Conservation (phyloP, 371 early-diverging fungal genomes). For the Mortierella sp. region DNA sequence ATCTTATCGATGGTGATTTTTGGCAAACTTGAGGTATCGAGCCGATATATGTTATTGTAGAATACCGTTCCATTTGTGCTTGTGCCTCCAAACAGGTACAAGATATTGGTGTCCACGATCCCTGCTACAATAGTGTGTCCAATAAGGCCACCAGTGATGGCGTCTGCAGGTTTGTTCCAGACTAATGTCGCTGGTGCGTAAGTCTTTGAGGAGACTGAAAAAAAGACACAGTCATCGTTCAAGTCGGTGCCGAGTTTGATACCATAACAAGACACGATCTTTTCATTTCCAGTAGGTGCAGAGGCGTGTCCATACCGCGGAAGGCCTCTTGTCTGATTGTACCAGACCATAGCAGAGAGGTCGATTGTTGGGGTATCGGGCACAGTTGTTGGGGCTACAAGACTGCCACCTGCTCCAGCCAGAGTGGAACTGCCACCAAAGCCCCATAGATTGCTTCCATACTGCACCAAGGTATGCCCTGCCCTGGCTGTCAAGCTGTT, state of each 20-base stretch:
- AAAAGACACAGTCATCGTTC: slow-evolving; percentile 21
- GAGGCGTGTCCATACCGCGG: slow-evolving; percentile 40
- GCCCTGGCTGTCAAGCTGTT: slow-evolving; percentile 1
- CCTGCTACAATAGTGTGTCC: slow-evolving; percentile 29
- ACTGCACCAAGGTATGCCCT: slow-evolving; percentile 31
- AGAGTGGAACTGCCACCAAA: slow-evolving; percentile 25
- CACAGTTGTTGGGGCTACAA: background rate
- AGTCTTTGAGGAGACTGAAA: slow-evolving; percentile 15
- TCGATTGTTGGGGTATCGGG: slow-evolving; percentile 31
- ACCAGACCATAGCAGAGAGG: slow-evolving; percentile 14
- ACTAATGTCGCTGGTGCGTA: slow-evolving; percentile 1
- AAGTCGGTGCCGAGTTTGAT: background rate
- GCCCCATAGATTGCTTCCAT: slow-evolving; percentile 24
- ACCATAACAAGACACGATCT: slow-evolving; percentile 37
- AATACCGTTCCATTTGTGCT: slow-evolving; percentile 1
- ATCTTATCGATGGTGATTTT: slow-evolving; percentile 22
- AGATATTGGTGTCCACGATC: background rate
- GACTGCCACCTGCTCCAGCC: too few species aligned
- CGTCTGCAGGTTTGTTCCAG: slow-evolving; percentile 13
- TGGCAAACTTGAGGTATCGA: slow-evolving; percentile 24
- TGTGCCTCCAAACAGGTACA: slow-evolving; percentile 48
- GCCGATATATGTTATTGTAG: slow-evolving; percentile 22
- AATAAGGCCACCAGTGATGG: slow-evolving; percentile 7
- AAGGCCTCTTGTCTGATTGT: slow-evolving; percentile 15
- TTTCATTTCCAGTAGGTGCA: slow-evolving; percentile 15